Evolutionary conservation across 495 filamentous ascomycete species (phyloP), one percentile per base, ranked within the genome.

Genomic region (Rhypophila decipiens): DNA sequence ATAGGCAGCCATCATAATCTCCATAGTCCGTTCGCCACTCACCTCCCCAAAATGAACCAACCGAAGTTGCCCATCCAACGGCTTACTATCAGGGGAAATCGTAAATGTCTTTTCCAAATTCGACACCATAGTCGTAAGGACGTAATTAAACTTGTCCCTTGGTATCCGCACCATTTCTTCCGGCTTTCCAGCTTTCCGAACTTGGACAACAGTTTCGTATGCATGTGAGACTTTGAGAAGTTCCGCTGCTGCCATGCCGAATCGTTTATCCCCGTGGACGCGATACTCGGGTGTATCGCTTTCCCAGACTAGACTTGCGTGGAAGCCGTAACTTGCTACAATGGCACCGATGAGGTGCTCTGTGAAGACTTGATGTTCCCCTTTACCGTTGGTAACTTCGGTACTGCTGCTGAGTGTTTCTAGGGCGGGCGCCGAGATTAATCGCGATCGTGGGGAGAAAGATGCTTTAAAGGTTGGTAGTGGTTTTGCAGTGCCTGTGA

Each of bases 321-420:
- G 91, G 47, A 96, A 77, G 29, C 85, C 91, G 80, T 90, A 95
- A 52, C 83, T 88, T 23, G 82, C 80, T 11, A 96, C 90, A 24
- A 96, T 85, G 11, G 83, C 84, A n/a, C 88, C 88, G 53, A 79
- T 75, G 18, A 91, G 64, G 36, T 66, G 63, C 4, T 53, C 42
- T 1, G 63, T n/a, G n/a, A n/a, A n/a, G n/a, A n/a, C n/a, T n/a
- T n/a, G 7, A 31, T 31, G 13, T 31, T 7, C 27, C 27, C 13
- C 27, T 13, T 31, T 18, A 38, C 22, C 15, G 31, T 22, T 5
- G 31, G 18, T 10, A 5, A 12, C 18, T 37, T 22, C 37, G 24
- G 18, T 34, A 59, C 5, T 22, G 22, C 12, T 46, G 21, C 4
- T 41, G 22, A 4, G n/a, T 23, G 19, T 20, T n/a, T n/a, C 35